Conservation (phyloP, 495 filamentous ascomycete species). For the Xylaria sp. region DNA sequence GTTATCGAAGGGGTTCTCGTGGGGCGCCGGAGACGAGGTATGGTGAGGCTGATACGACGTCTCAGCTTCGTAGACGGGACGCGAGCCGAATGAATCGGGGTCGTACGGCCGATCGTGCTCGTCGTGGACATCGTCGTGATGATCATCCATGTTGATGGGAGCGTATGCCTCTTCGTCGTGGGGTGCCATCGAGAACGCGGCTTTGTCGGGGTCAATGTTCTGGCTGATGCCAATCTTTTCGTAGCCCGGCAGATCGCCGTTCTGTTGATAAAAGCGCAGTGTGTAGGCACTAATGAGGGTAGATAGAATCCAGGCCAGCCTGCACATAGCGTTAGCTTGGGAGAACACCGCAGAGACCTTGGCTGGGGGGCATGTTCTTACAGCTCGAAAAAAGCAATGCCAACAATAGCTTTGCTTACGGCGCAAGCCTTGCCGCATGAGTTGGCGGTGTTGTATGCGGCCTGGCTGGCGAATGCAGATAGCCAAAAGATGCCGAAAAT, state of each 20-base stretch:
- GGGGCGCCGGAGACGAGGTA: constrained; percentile 40
- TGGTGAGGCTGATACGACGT: constrained; percentile 40
- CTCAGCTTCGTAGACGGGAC: constrained; percentile 37
- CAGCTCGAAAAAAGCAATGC: constrained; percentile 81
- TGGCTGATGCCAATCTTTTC: constrained; percentile 60
- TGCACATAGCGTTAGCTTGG: constrained; percentile 42
- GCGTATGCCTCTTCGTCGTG: constrained; percentile 62
- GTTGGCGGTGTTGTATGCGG: constrained; percentile 64
- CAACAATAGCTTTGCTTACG: constrained; percentile 79
- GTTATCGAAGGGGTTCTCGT: constrained; percentile 53
- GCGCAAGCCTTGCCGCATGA: constrained; percentile 64
- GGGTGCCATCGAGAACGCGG: constrained; percentile 62
- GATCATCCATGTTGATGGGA: constrained; percentile 52
- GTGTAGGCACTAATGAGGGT: constrained; percentile 78
- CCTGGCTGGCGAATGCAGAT: constrained; percentile 78
- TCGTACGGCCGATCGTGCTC: constrained; percentile 38
- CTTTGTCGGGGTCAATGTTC: constrained; percentile 65
- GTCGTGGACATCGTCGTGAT: constrained; percentile 42
- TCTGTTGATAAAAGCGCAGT: constrained; percentile 76
- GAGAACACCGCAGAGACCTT: background rate
- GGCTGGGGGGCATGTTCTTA: constrained; percentile 51
- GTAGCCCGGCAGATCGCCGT: constrained; percentile 76
- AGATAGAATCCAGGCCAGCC: constrained; percentile 76
- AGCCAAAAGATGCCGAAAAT: constrained; percentile 84
- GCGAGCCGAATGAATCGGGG: constrained; percentile 45